A percentile compares a stretch with the other conserved stretches of the same genome.
These are phyloP conservation scores for Lathyrus sativus DNA, from an alignment of 306 rosid species.

Conservation along the genomic window DNA sequence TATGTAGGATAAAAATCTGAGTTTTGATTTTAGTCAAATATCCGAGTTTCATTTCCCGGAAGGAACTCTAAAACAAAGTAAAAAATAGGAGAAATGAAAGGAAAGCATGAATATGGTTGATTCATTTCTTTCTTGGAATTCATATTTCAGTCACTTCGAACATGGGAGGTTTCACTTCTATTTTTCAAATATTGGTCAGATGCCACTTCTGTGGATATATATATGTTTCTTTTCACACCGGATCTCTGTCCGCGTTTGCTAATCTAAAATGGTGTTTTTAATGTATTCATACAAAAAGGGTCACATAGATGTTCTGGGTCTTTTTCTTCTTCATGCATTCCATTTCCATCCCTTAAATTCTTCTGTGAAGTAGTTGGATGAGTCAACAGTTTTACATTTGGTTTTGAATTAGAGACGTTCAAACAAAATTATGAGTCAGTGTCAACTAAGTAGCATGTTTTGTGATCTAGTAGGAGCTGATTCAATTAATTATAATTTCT, in stretches of 20 bases:
- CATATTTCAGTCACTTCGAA: not conserved
- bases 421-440: not conserved
- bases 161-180: not conserved
- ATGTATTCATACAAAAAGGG: not conserved
- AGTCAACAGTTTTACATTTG: not conserved
- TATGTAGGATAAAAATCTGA: not conserved
- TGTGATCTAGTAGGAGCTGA: not conserved
- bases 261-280: not conserved
- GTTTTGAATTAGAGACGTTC: not conserved
- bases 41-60: not conserved
- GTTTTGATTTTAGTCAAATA: not conserved
- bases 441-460: not conserved
- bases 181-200: conserved; percentile 4
- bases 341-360: not conserved
- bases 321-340: not conserved
- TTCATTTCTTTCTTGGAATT: not conserved
- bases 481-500: not conserved
- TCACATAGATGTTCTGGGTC: not conserved
- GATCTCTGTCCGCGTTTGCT: not conserved
- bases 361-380: not conserved
- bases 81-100: not conserved
- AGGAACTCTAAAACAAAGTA: not conserved
- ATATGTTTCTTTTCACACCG: not conserved
- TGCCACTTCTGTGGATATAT: not conserved
- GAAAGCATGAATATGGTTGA: not conserved